Base-by-base conservation (phyloP, 208 protist species). In the Trypanosomatidae sp. region DNA sequence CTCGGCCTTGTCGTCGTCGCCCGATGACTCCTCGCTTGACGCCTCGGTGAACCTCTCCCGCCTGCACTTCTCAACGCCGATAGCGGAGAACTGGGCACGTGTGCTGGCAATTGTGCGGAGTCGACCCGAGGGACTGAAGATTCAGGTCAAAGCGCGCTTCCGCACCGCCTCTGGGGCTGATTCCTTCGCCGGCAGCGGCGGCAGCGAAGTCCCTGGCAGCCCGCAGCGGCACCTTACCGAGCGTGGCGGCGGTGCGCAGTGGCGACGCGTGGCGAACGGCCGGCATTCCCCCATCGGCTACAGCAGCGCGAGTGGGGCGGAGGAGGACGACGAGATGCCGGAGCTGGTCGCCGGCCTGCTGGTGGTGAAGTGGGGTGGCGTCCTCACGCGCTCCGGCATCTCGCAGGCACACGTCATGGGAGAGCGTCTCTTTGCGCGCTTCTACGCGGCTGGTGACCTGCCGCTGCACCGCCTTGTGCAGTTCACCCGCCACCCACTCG, bases 351-450 rank as follows among this genome's bases (percentile, higher is more conserved):
- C 74, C 3, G 84, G 77, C n/a, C 53, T 85, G 62, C 66, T 88
- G 3, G 80, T 91, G 64, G 80, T 88, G 50, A 91, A 91, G 76
- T 91, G 86, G 86, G 86, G 86, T 22, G 86, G 86, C 13, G 76
- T 82, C 39, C 75, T 87, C 60, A 91, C 86, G 43, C 62, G 71
- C 46, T 71, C 80, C 25, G 86, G 86, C 59, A 79, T 85, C 70
- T 62, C 70, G 17, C 86, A 88, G 66, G 83, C 86, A 7, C 76
- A 79, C 47, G 69, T 82, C 46, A 81, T 88, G 59, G 86, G 86
- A 7, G 82, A 89, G 62, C 80, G 79, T 39, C 62, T 89, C 10
- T 86, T 89, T 44, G 81, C 85, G 8, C 85, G 85, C 62, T 89
- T 89, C 71, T 86, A 84, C 70, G 85, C 85, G 19, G 81, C 81